Conservation (phyloP, 208 protist genomes). For the Vickermania ingenoplastis region DNA sequence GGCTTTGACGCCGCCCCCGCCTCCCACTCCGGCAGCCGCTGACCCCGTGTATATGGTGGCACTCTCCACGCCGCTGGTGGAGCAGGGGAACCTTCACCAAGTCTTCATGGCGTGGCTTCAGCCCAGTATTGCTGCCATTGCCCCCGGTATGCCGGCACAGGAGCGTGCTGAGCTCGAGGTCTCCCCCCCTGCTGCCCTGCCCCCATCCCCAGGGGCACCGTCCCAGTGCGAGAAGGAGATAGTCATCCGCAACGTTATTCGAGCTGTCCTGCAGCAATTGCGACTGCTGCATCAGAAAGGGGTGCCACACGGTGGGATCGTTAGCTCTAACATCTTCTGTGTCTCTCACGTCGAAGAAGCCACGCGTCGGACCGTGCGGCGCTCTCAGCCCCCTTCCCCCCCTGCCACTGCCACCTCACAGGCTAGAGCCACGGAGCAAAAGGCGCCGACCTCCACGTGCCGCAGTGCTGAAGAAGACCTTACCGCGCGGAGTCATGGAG, state of each 20-base stretch:
- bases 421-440: too few species aligned
- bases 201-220: not conserved
- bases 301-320: constrained; percentile 48
- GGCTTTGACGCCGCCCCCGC: not conserved
- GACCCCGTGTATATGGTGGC: not conserved
- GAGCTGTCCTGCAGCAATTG: constrained; percentile 40
- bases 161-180: too few species aligned
- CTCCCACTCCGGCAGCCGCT: not conserved
- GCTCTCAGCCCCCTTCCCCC: not conserved
- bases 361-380: constrained; percentile 3
- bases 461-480: too few species aligned
- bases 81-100: not conserved
- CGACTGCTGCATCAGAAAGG: constrained; percentile 35
- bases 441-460: too few species aligned
- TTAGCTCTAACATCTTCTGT: constrained; percentile 65
- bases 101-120: not conserved
- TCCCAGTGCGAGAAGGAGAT: constrained; percentile 40
- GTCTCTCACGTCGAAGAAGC: constrained; percentile 28
- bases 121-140: not conserved
- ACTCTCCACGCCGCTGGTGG: not conserved
- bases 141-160: too few species aligned
- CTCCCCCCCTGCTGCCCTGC: not conserved
- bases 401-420: too few species aligned
- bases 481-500: too few species aligned
- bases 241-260: constrained; percentile 57